phyloP scores from a whole-genome alignment of 441 rosid species.

The Gossypium schwendimanii region DNA sequence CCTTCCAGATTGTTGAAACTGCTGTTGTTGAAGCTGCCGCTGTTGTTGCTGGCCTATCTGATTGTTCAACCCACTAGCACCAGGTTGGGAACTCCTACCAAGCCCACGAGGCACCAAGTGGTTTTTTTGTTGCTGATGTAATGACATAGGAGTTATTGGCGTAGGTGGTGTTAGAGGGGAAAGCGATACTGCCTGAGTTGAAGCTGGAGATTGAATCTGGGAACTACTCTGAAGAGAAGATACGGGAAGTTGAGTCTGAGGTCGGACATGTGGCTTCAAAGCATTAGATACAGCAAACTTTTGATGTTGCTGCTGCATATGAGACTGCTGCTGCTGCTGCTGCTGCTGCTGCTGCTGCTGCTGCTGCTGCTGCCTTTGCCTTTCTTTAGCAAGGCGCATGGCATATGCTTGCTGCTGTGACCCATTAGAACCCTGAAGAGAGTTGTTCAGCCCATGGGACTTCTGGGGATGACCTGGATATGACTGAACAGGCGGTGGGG shows the following conservation, averaged over 20 bases:
- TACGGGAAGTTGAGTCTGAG: slow-evolving; percentile 57
- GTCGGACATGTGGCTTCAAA: slow-evolving; percentile 54
- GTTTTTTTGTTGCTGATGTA: slow-evolving; percentile 63
- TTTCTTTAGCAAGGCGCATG: slow-evolving; percentile 52
- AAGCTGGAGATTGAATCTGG: slow-evolving; percentile 58
- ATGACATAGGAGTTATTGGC: slow-evolving; percentile 45
- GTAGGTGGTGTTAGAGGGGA: slow-evolving; percentile 52
- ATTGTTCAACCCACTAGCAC: slow-evolving; percentile 50
- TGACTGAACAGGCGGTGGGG: slow-evolving; percentile 56
- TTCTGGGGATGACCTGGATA: slow-evolving; percentile 60
- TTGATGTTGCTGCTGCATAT: slow-evolving; percentile 56
- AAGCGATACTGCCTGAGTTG: slow-evolving; percentile 48
- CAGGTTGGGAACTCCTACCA: slow-evolving; percentile 52
- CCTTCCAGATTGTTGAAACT: slow-evolving; percentile 73
- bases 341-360: slow-evolving; percentile 42
- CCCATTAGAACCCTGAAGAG: slow-evolving; percentile 60
- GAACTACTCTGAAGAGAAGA: slow-evolving; percentile 63
- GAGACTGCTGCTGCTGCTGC: slow-evolving; percentile 16
- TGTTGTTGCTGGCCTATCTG: slow-evolving; percentile 81
- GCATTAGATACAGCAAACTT: slow-evolving; percentile 57
- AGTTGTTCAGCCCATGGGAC: slow-evolving; percentile 48
- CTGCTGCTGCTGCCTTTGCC: slow-evolving; percentile 71
- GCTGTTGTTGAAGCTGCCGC: slow-evolving; percentile 60
- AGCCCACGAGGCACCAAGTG: slow-evolving; percentile 57
- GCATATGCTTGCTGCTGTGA: slow-evolving; percentile 72